Evolutionary conservation across 164 flowering plant genomes (phyloP).

Genomic region (Nelumbo lutea): DNA sequence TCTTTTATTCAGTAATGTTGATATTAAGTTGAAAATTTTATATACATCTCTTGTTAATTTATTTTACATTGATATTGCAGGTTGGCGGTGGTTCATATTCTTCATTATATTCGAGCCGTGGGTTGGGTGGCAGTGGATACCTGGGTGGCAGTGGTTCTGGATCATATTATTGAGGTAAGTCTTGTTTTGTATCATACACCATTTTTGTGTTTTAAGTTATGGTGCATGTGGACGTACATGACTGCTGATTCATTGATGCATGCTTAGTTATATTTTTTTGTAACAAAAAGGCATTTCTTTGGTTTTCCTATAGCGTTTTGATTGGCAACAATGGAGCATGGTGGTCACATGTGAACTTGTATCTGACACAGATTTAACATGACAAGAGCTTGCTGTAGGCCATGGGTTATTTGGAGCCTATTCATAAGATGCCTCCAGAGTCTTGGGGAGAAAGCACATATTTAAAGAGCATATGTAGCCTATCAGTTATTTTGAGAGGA

Average conservation of each 20-base stretch:
- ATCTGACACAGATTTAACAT: slow-evolving; percentile 50
- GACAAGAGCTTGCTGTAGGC: slow-evolving; percentile 57
- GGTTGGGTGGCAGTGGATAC: slow-evolving; percentile 67
- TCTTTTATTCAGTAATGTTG: neutral
- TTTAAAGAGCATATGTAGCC: slow-evolving; percentile 6
- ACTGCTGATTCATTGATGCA: neutral
- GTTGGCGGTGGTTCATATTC: slow-evolving; percentile 85
- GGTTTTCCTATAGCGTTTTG: slow-evolving; percentile 19
- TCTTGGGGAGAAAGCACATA: slow-evolving; percentile 17
- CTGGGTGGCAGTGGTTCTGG: slow-evolving; percentile 68
- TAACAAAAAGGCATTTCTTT: slow-evolving; percentile 14
- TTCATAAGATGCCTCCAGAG: slow-evolving; percentile 28
- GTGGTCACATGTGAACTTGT: slow-evolving; percentile 50
- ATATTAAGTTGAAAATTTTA: neutral
- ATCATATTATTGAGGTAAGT: slow-evolving; percentile 84
- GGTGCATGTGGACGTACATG: neutral
- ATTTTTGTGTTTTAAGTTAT: neutral
- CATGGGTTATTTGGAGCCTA: slow-evolving; percentile 39
- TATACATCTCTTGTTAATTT: too few relatives aligned
- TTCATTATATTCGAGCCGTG: slow-evolving; percentile 72
- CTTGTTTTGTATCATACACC: neutral
- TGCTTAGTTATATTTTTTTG: neutral
- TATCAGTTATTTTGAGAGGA: slow-evolving; percentile 10
- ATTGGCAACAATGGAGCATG: slow-evolving; percentile 25
- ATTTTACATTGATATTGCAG: slow-evolving; percentile 23